Evolutionary conservation across 2,329 filamentous ascomycete species (phyloP), one percentile per base, ranked within the genome.

Genomic region (Diaporthe longicolla): DNA sequence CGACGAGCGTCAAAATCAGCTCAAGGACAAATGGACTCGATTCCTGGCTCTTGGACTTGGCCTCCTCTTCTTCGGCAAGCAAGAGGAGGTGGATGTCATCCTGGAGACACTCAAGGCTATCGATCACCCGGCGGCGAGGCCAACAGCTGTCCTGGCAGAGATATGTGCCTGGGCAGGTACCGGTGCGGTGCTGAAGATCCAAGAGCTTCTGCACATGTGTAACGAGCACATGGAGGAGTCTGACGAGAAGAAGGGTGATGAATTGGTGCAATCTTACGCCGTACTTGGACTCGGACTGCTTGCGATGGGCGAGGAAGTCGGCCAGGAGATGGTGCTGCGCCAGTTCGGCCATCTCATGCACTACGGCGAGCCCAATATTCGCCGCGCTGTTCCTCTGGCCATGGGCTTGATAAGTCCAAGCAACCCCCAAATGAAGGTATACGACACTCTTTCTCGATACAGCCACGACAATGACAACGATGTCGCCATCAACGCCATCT

Each of bases 401-500:
- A 97, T 99, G 95, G 97, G 95, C 80, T 89, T 99, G 71, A 93
- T 99, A 81, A 98, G 94, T 85, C 95, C 97, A 17, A 98, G 95
- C 86, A 99, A 99, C 86, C 97, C 97, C 15, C 97, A 99, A 83
- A 99, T 99, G 96, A 99, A 98, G 89, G 94, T 99, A 63, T 99
- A 99, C 86, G 97, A 99, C 83, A 99, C 97, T 0, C 88, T 99
- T 15, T 99, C 97, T 69, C 90, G 97, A 81, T 99, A 99, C 89
- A 97, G 94, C 77, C 97, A 99, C 89, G 97, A 99, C 86, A 99
- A 97, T 78, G 97, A 99, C 85, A 97, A 96, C 76, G 97, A 99
- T 80, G 97, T 99, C 61, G 97, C 97, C 52, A 94, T 99, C 84
- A 99, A 98, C 82, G 95, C 97, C 80, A 99, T 99, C 82, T 99